Percentiles rank a stretch among this genome's conserved stretches.
These are phyloP conservation scores for Mycena maculata DNA, from an alignment of 768 basidiomycete species.

Conservation along the genomic window DNA sequence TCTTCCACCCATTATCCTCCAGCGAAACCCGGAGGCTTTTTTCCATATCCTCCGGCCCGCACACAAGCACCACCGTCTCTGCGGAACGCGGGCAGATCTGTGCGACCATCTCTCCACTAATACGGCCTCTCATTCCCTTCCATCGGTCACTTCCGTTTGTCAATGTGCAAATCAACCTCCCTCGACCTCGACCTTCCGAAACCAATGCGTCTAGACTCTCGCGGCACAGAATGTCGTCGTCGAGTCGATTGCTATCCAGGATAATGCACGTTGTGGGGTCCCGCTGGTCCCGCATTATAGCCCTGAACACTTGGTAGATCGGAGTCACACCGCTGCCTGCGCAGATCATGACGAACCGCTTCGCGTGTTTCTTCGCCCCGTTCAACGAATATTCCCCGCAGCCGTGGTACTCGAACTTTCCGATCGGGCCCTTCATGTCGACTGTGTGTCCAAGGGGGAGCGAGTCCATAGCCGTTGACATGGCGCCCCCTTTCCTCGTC, in stretches of 20 bases:
- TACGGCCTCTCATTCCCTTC: conserved; percentile 17
- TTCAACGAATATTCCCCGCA: conserved; percentile 50
- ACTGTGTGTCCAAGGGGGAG: conserved; percentile 61
- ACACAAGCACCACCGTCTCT: conserved; percentile 8
- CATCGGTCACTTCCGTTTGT: conserved; percentile 16
- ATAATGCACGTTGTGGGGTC: conserved; percentile 13
- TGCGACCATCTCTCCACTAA: conserved; percentile 1
- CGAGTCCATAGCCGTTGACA: conserved; percentile 59
- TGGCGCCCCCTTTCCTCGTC: conserved; percentile 61
- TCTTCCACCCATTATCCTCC: conserved; percentile 15
- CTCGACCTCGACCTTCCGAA: conserved; percentile 12
- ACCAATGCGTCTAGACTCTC: conserved; percentile 13
- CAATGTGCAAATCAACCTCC: conserved; percentile 14
- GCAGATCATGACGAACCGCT: conserved; percentile 64
- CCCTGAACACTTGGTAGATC: conserved; percentile 22
- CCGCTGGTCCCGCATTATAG: conserved; percentile 8
- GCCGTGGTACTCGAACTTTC: conserved; percentile 65
- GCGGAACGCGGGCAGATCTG: not conserved
- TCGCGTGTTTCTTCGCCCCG: conserved; percentile 47
- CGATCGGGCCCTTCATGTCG: conserved; percentile 71
- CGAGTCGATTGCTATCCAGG: conserved; percentile 3
- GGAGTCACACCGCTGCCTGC: conserved; percentile 61
- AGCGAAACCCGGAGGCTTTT: not conserved
- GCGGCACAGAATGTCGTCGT: conserved; percentile 15
- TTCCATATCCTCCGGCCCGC: conserved; percentile 21